Evolutionary conservation across 2,329 filamentous ascomycete species (phyloP).

Genomic region (Fusarium sp.): DNA sequence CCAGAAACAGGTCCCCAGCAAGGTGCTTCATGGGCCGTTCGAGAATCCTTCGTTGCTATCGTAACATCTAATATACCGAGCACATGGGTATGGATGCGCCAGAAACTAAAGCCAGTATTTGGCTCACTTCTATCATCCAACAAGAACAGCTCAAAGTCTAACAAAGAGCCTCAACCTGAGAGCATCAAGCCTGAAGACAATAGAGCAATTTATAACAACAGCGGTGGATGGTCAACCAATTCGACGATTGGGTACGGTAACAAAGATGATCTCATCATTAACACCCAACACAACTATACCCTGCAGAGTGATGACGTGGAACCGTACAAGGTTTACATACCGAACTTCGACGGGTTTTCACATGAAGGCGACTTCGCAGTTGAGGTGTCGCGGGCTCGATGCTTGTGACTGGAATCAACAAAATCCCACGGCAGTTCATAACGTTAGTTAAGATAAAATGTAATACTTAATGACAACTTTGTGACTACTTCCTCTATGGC

Average conservation of each 20-base stretch:
- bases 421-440: too few relatives aligned
- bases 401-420: too few relatives aligned
- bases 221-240: constrained; percentile 25
- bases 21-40: constrained; percentile 55
- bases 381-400: constrained; percentile 9
- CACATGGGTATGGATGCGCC: constrained; percentile 47
- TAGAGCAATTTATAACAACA: constrained; percentile 37
- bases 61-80: constrained; percentile 56
- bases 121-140: constrained; percentile 45
- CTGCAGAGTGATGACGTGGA: constrained; percentile 37
- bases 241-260: constrained; percentile 6
- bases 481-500: accelerated
- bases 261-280: not conserved
- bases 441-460: too few relatives aligned
- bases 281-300: constrained; percentile 30
- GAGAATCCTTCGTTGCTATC: constrained; percentile 58
- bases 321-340: constrained; percentile 42
- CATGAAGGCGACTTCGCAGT: constrained; percentile 42
- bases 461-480: too few relatives aligned
- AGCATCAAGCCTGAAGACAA: constrained; percentile 45
- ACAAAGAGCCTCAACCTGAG: constrained; percentile 33
- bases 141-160: constrained; percentile 36
- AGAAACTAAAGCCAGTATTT: constrained; percentile 45
- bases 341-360: constrained; percentile 13
- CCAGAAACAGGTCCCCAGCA: constrained; percentile 52